Evolutionary conservation across 805 yeast species (phyloP), one percentile per base, ranked within the genome.

Genomic region (Saccharomycopsis schoenii): DNA sequence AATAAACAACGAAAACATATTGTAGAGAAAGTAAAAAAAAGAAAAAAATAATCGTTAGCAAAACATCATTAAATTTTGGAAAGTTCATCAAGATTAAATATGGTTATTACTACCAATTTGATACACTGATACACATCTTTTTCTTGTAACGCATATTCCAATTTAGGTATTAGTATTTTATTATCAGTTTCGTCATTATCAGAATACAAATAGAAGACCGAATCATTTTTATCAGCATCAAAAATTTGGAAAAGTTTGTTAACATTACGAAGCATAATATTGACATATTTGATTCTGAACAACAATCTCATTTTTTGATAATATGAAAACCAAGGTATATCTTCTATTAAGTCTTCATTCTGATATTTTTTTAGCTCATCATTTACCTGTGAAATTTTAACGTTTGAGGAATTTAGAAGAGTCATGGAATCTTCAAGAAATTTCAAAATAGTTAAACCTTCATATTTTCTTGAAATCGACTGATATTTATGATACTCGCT

Each of bases 281-380:
- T 47, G 2, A 47, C 25, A 43, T 42, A 57, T 58, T 58, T 60
- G 51, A 62, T 58, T 43, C 56, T 58, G 57, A 56, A 58, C 19
- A 60, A 56, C 4, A 84, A 75, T 58, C 74, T 77, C 42, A 88
- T 68, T 70, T 89, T 89, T 65, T 77, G 80, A 65, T 76, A 79
- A 58, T 79, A 73, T 64, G 79, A 76, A 74, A 85, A 89, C 91
- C 96, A 87, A 1, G 97, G 91, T 67, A 81, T 86, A 66, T 89
- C 97, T 52, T 78, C 73, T 0, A 77, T 71, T 60, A 84, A 47
- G 15, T 21, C 15, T 10, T 8, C 15, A 21, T 47, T 17, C 21
- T 47, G 52, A 24, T 47, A 47, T 1, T 11, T 21, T 47, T 25
- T 47, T 47, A 47, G 15, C 21, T 24, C 25, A 24, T 47, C 1